A percentile compares a stretch with the other conserved stretches of the same genome.
These are phyloP conservation scores for Pseudognaphalium luteoalbum DNA, from an alignment of 129 eudicot genomes.

Conservation along the genomic window DNA sequence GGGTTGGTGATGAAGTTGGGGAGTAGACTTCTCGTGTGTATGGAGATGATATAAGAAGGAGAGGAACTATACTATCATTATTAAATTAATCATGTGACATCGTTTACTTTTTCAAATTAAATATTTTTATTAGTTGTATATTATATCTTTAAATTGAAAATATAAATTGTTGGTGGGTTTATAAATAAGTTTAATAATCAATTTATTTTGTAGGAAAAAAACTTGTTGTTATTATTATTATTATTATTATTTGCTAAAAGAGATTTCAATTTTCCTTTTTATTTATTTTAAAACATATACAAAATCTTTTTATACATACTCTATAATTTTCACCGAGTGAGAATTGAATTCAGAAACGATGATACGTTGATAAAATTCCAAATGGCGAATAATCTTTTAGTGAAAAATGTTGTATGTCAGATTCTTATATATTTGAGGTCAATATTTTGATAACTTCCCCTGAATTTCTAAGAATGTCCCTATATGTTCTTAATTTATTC, in stretches of 20 bases:
- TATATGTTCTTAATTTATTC: background rate
- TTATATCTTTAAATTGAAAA: too few relatives aligned
- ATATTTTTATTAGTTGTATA: background rate
- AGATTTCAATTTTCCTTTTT: too few relatives aligned
- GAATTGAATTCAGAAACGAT: too few relatives aligned
- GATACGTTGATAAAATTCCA: too few relatives aligned
- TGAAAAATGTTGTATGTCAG: too few relatives aligned
- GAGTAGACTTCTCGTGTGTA: conserved; percentile 43
- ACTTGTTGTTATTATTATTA: too few relatives aligned
- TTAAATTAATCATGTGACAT: conserved; percentile 29
- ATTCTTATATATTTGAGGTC: background rate
- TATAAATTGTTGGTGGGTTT: background rate
- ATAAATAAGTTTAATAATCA: background rate
- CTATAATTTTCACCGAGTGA: too few relatives aligned
- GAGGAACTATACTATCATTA: background rate
- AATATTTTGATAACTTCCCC: background rate
- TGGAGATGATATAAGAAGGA: conserved; percentile 22
- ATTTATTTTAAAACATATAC: too few relatives aligned
- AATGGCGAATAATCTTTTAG: too few relatives aligned
- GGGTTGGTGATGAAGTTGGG: conserved; percentile 1
- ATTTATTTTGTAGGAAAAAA: too few relatives aligned
- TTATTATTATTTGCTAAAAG: too few relatives aligned
- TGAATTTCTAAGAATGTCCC: background rate
- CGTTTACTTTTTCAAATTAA: conserved; percentile 29
- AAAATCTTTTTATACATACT: too few relatives aligned